Evolutionary conservation across 2,329 filamentous ascomycete genomes (phyloP), one percentile per base, ranked within the genome.

Genomic region (Cladosporium sp.): DNA sequence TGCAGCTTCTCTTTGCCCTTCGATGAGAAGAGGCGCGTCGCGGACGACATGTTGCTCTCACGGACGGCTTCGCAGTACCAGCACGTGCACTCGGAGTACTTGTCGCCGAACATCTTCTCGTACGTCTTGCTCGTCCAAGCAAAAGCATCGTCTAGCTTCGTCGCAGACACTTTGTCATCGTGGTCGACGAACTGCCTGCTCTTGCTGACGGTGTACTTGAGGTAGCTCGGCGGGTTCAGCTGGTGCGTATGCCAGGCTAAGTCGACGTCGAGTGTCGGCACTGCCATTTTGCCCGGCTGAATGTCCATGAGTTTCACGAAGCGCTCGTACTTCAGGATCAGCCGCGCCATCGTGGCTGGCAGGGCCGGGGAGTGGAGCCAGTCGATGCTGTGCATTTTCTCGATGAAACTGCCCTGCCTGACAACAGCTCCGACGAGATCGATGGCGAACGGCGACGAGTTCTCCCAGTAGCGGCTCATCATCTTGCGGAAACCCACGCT

Each of bases 181-280:
- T 95, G 89, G 63, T 91, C 83, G 59, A 92, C 79, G 63, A 89
- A 88, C 45, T 77, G 80, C 1, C 62, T 63, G 5, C 76, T 77
- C 18, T 67, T 66, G 0, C 46, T 51, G 1, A 76, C 64, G 1
- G 80, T 84, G 64, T 79, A 84, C 2, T 65, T 54, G 60, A 81
- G 85, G 69, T 93, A 93, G 3, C 72, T 63, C 2, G 65, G 62
- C 0, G 87, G 85, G 8, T 73, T 79, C 3, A 92, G 79, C 65
- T 92, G 86, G 61, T 92, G 87, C 0, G 87, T 92, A 65, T 95
- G 89, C 86, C 86, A 90, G 0, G 80, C 85, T 0, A 90, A 72
- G 63, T 90, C 86, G 4, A 90, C 76, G 57, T 90, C 87, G 0
- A 89, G 73, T 0, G 86, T 90, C 0, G 86, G 86, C 0, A 90